Evolutionary conservation across 805 yeast species (phyloP).

Genomic region (Candida arabinofermentans): DNA sequence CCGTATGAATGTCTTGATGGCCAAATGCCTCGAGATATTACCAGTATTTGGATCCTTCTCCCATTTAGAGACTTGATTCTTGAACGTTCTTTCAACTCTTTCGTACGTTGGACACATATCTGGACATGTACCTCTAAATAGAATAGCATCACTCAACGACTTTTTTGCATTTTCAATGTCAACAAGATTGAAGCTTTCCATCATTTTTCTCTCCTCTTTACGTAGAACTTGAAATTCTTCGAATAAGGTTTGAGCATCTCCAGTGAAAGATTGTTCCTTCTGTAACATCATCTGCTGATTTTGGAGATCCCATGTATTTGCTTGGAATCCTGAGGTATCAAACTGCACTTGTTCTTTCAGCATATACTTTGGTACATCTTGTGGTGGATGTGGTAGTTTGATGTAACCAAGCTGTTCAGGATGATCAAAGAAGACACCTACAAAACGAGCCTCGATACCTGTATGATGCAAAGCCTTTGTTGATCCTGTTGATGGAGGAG

Average conservation of each 20-base stretch:
- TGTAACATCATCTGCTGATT: conserved; percentile 62
- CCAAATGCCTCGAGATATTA: conserved; percentile 52
- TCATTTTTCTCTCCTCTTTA: conserved; percentile 65
- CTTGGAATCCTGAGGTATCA: conserved; percentile 32
- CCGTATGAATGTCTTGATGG: conserved; percentile 89
- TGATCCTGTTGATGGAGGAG: neutral
- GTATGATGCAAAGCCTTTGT: conserved; percentile 1
- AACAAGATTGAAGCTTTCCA: conserved; percentile 80
- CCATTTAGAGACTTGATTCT: conserved; percentile 75
- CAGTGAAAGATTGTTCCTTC: conserved; percentile 40
- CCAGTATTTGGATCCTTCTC: conserved; percentile 66
- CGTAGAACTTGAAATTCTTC: conserved; percentile 73
- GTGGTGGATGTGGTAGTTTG: conserved; percentile 16
- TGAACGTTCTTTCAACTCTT: conserved; percentile 79
- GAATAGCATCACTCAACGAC: conserved; percentile 81
- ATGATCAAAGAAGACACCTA: conserved; percentile 26
- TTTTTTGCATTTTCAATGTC: conserved; percentile 83
- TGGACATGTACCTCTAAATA: conserved; percentile 80
- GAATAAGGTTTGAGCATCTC: conserved; percentile 67
- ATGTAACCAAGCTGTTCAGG: conserved; percentile 29
- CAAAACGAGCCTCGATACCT: conserved; percentile 24
- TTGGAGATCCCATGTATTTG: conserved; percentile 64
- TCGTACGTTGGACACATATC: conserved; percentile 97
- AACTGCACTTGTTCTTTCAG: conserved; percentile 30
- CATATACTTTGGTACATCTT: conserved; percentile 28